Percentiles rank a stretch among this genome's conserved stretches.
These are phyloP conservation scores for Ustilago lituana DNA, from an alignment of 1,284 basidiomycete species.

Conservation along the genomic window DNA sequence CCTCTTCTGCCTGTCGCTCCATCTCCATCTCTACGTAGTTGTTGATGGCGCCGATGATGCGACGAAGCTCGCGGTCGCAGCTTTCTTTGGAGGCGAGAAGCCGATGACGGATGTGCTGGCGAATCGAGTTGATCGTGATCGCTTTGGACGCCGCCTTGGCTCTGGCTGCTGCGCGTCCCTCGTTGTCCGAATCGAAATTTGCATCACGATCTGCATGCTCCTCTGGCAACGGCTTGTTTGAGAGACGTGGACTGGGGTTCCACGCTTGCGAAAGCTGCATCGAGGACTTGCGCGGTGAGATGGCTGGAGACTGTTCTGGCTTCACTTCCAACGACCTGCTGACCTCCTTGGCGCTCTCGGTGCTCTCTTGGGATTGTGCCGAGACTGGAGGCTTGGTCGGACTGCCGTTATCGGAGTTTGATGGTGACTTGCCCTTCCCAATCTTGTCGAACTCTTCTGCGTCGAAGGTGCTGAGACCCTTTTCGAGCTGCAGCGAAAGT, in stretches of 20 bases:
- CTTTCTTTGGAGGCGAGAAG: conserved; percentile 92
- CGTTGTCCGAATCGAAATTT: conserved; percentile 33
- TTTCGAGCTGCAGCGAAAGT: conserved; percentile 59
- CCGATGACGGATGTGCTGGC: conserved; percentile 90
- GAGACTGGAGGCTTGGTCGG: conserved; percentile 31
- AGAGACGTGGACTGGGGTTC: conserved; percentile 16
- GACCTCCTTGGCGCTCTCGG: conserved; percentile 17
- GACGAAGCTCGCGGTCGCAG: conserved; percentile 92
- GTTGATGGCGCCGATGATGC: conserved; percentile 91
- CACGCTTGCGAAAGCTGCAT: conserved; percentile 32
- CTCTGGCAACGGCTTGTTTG: conserved; percentile 9
- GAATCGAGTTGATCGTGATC: conserved; percentile 74
- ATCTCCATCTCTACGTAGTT: conserved; percentile 90
- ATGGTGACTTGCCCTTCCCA: conserved; percentile 32
- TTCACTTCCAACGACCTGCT: conserved; percentile 21
- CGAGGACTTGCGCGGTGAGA: conserved; percentile 27
- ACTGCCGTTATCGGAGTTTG: conserved; percentile 20
- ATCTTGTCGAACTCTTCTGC: conserved; percentile 55
- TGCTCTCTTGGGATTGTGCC: conserved; percentile 27
- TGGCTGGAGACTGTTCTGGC: conserved; percentile 7
- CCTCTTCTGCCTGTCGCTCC: conserved; percentile 74
- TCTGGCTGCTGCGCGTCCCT: conserved; percentile 27
- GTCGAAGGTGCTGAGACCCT: conserved; percentile 56
- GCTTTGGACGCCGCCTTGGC: conserved; percentile 45
- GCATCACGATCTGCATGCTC: conserved; percentile 15